Percentiles rank a stretch among this genome's conserved stretches.
Conservation (phyloP, 176 grass and related monocot genomes). For the Bothriochloa decipiens region DNA sequence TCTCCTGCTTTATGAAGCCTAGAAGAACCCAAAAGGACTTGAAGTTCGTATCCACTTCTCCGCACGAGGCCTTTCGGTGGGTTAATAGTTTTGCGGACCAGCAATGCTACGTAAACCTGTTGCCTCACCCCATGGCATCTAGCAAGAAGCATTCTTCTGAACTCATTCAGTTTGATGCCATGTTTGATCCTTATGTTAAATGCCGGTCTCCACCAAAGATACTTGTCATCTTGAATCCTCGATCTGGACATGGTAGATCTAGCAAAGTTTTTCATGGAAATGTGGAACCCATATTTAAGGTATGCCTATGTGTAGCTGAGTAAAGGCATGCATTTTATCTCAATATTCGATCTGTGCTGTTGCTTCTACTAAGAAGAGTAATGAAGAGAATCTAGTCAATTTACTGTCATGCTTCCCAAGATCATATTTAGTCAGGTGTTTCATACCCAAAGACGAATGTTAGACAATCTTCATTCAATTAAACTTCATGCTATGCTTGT, state of each 20-base stretch:
- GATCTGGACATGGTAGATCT: constrained; percentile 94
- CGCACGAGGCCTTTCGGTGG: constrained; percentile 85
- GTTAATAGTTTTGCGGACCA: constrained; percentile 97
- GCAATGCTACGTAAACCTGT: constrained; percentile 89
- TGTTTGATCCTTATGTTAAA: constrained; percentile 93
- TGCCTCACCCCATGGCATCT: constrained; percentile 89
- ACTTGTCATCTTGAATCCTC: constrained; percentile 97
- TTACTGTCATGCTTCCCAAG: constrained; percentile 19
- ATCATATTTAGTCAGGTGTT: constrained; percentile 24
- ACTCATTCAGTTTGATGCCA: constrained; percentile 63
- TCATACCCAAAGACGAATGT: neutral
- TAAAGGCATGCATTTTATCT: constrained; percentile 38
- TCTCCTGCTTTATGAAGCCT: constrained; percentile 86
- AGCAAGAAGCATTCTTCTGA: constrained; percentile 85
- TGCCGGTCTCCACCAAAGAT: constrained; percentile 84
- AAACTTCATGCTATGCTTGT: constrained; percentile 15
- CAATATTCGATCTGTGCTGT: neutral
- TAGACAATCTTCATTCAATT: constrained; percentile 1
- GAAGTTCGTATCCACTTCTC: constrained; percentile 78
- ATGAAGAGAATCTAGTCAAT: constrained; percentile 19
- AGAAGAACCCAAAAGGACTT: constrained; percentile 81
- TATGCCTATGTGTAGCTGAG: constrained; percentile 59
- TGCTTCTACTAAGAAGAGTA: neutral
- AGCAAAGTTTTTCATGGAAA: constrained; percentile 97
- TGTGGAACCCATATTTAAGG: constrained; percentile 99